phyloP scores from a whole-genome alignment of 2,329 filamentous ascomycete species.

The Xylariales sp. region DNA sequence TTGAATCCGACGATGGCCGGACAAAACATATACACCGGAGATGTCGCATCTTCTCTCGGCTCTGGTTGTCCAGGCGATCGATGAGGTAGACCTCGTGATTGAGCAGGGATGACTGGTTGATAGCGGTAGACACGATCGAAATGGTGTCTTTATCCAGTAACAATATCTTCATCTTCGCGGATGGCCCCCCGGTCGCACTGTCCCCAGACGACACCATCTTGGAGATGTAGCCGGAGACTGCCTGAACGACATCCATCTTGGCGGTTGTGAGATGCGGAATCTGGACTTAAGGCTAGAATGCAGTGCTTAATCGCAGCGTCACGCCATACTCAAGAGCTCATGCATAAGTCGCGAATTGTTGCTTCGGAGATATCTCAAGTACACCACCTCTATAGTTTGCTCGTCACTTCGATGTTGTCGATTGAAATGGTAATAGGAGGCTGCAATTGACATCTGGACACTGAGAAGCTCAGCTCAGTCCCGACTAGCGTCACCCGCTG shows the following conservation, averaged over 20 bases:
- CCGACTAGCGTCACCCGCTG: too few species aligned
- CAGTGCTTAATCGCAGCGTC: too few species aligned
- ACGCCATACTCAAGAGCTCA: too few species aligned
- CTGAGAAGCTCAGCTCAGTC: too few species aligned
- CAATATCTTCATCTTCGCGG: constrained; percentile 97
- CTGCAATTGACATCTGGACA: too few species aligned
- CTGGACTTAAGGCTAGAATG: too few species aligned
- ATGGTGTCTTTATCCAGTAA: constrained; percentile 92
- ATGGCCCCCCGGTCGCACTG: constrained; percentile 57
- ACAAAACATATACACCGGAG: constrained; percentile 90
- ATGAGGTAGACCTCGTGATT: constrained; percentile 98
- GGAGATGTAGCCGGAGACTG: constrained; percentile 89
- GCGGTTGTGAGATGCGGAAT: constrained; percentile 8
- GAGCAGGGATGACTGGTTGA: constrained; percentile 89
- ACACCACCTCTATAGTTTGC: too few species aligned
- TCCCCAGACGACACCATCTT: constrained; percentile 91
- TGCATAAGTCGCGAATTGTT: too few species aligned
- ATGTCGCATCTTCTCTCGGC: constrained; percentile 96
- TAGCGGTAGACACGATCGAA: constrained; percentile 87
- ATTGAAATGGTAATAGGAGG: too few species aligned
- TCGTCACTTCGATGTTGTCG: too few species aligned
- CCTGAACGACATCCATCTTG: constrained; percentile 89
- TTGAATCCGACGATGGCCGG: constrained; percentile 84
- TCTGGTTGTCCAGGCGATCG: constrained; percentile 85
- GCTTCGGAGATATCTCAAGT: too few species aligned